These are phyloP conservation scores for Xylaria telfairii DNA, from an alignment of 495 filamentous ascomycete genomes.

Conservation along the genomic window DNA sequence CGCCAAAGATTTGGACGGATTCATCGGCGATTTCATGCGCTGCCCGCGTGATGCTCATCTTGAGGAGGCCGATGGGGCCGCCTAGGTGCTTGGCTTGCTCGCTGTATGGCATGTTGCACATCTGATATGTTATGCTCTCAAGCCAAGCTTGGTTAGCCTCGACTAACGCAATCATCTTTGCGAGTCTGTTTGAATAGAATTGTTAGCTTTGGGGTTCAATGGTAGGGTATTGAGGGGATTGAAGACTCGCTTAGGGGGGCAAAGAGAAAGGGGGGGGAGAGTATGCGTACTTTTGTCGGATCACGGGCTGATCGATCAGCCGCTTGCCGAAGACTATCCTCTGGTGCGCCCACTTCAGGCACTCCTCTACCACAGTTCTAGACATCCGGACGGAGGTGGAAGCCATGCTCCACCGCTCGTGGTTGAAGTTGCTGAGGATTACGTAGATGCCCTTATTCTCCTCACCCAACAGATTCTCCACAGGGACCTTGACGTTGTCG, in stretches of 20 bases:
- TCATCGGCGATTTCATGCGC: constrained; percentile 85
- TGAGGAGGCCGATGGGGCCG: constrained; percentile 83
- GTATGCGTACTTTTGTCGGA: constrained; percentile 68
- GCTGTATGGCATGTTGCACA: constrained; percentile 83
- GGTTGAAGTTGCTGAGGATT: constrained; percentile 89
- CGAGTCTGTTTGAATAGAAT: constrained; percentile 52
- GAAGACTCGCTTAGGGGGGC: background rate
- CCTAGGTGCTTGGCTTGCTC: constrained; percentile 78
- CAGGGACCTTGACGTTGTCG: constrained; percentile 86
- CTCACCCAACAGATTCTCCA: constrained; percentile 77
- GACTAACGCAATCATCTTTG: constrained; percentile 83
- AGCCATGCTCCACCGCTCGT: constrained; percentile 76
- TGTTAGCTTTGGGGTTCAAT: background rate
- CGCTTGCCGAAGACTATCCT: constrained; percentile 85
- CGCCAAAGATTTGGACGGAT: constrained; percentile 86
- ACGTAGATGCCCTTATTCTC: constrained; percentile 89
- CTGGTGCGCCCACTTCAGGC: constrained; percentile 88
- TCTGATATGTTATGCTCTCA: constrained; percentile 81
- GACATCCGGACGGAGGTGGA: constrained; percentile 67
- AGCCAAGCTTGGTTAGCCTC: constrained; percentile 88
- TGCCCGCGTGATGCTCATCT: constrained; percentile 75
- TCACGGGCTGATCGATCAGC: constrained; percentile 83
- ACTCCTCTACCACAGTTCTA: constrained; percentile 79
- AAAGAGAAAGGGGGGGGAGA: background rate
- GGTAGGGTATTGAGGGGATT: background rate